Conservation (phyloP, 768 basidiomycete genomes). For the Podaxis mareebaensis region DNA sequence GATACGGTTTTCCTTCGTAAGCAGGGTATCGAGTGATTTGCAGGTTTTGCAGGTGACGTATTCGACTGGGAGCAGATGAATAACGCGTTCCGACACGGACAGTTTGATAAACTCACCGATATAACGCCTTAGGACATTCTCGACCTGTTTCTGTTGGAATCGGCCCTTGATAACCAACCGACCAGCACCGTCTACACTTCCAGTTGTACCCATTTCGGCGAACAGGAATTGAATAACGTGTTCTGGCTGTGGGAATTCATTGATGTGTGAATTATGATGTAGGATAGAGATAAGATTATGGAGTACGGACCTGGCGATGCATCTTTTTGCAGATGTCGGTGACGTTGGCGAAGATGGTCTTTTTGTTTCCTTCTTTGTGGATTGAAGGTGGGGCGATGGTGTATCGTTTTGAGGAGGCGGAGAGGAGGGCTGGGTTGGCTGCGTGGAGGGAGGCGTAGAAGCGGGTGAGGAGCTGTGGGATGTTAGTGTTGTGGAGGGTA, state of each 20-base stretch:
- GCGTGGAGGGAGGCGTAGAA: constrained; percentile 92
- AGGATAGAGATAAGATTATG: background rate
- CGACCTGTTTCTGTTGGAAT: constrained; percentile 98
- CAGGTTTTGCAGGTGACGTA: constrained; percentile 99
- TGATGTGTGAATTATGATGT: background rate
- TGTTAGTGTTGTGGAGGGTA: constrained; percentile 2
- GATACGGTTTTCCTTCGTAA: constrained; percentile 97
- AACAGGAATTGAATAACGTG: constrained; percentile 98
- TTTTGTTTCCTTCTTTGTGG: constrained; percentile 95
- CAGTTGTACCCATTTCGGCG: constrained; percentile 97
- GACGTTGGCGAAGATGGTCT: constrained; percentile 95
- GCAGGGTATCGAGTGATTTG: constrained; percentile 96
- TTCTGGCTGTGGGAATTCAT: constrained; percentile 62
- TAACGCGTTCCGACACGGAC: background rate
- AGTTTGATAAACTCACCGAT: constrained; percentile 64
- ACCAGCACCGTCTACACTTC: constrained; percentile 89
- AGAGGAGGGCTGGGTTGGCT: constrained; percentile 89
- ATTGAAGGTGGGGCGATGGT: constrained; percentile 96
- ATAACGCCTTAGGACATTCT: constrained; percentile 94
- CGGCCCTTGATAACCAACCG: constrained; percentile 96
- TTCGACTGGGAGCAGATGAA: constrained; percentile 62
- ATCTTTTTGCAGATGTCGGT: constrained; percentile 98
- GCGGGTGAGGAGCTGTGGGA: constrained; percentile 77
- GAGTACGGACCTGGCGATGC: constrained; percentile 71
- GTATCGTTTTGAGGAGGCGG: constrained; percentile 85